These are phyloP conservation scores for Clonostachys sp. DNA, from an alignment of 2,329 filamentous ascomycete genomes.

Conservation along the genomic window DNA sequence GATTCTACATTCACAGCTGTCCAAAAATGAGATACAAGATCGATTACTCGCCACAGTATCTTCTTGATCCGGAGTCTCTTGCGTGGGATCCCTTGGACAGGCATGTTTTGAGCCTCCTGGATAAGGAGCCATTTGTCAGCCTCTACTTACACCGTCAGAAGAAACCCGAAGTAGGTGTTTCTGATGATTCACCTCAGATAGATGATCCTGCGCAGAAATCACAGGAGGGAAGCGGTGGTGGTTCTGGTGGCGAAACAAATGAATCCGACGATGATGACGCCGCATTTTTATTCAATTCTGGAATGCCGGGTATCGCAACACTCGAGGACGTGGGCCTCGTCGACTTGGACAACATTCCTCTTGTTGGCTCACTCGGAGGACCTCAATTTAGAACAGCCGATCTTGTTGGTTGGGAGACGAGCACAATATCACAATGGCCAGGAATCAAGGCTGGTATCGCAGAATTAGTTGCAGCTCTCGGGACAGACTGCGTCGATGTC, in stretches of 20 bases:
- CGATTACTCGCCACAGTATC: conserved; percentile 69
- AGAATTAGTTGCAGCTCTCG: conserved; percentile 63
- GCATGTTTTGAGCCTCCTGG: conserved; percentile 40
- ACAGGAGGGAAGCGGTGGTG: conserved; percentile 3
- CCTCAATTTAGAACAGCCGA: conserved; percentile 39
- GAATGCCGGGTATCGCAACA: conserved; percentile 64
- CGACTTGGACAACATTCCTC: conserved; percentile 54
- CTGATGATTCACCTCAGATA: not conserved
- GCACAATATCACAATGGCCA: conserved; percentile 40
- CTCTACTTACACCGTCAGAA: conserved; percentile 27
- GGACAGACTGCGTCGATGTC: conserved; percentile 49
- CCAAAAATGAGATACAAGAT: conserved; percentile 84
- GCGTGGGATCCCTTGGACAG: conserved; percentile 57
- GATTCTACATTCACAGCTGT: conserved; percentile 78
- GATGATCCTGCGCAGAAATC: conserved; percentile 1
- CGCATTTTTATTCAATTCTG: conserved; percentile 48
- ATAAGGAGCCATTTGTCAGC: conserved; percentile 53
- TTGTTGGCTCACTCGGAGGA: conserved; percentile 37
- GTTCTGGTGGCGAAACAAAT: conserved; percentile 3
- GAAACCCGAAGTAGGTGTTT: not conserved
- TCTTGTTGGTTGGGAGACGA: conserved; percentile 55
- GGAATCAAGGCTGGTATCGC: conserved; percentile 60
- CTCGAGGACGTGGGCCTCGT: conserved; percentile 45
- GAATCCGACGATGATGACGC: conserved; percentile 11
- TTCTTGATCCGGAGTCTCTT: conserved; percentile 65